Base-by-base conservation (phyloP, 2,329 filamentous ascomycete species). In the Diaporthe nobilis region DNA sequence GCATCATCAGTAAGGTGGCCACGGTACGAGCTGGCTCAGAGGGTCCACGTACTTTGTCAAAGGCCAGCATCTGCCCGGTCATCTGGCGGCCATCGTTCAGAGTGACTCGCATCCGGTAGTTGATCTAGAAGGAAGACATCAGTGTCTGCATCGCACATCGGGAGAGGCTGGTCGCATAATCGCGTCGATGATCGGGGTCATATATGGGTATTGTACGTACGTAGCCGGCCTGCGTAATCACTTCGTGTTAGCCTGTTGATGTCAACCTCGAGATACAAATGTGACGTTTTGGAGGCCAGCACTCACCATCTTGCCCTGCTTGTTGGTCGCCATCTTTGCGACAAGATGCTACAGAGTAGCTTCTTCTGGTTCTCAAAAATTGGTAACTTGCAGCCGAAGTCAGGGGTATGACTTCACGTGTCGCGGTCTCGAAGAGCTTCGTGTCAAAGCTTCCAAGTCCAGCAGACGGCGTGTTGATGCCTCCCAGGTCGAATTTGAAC, bases 291-390 rank as follows among this genome's bases (percentile, higher is more conserved):
- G 77, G 78, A 79, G 79, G 70, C 49, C 57, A 71, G 76, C 77
- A 92, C 95, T 90, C 89, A 98, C 97, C 97, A 99, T 98, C 91
- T 99, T 98, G 87, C 97, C 97, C 87, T 98, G 96, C 87, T 98
- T 98, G 91, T 98, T 96, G 55, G 77, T 78, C 84, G 93, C 91
- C 92, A 93, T 93, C 80, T 85, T 92, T 83, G 82, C 81, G 78
- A 80, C 79, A 80, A 83, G 80, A 82, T 84, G 86, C 85, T 84
- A 84, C 83, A 77, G 79, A 79, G 83, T 84, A 86, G 84, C 86
- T 83, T 82, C 81, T 85, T 81, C 78, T 78, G 55, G 74, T 81
- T 80, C 83, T 81, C 83, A 86, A 89, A 86, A 88, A 87, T 86
- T 87, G 84, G 76, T 81, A 72, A 78, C 79, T 79, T 80, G 76